Evolutionary conservation across 2,329 filamentous ascomycete genomes (phyloP), one percentile per base, ranked within the genome.

Genomic region (Diplodia sapinea): DNA sequence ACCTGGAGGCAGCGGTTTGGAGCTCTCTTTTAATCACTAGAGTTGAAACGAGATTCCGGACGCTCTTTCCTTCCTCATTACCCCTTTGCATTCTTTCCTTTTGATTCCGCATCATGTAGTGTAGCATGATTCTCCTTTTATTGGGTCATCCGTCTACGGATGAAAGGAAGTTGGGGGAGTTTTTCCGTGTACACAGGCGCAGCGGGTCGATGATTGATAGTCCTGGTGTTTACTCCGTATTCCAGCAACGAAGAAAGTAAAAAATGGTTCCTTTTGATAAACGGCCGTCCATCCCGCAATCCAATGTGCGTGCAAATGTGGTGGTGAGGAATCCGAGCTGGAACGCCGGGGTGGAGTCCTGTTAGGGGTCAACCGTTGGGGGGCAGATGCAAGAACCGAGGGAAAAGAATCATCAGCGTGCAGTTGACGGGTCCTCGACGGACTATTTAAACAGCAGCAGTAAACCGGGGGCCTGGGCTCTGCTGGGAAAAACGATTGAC

Each of bases 51-150:
- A 40, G 59, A 26, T 31, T 12, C 43, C n/a, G 26, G 26, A 40
- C 59, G 47, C 47, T 63, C 59, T 51, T 33, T 63, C 13, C 13
- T n/a, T 51, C 31, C 29, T 9, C 26, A 29, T n/a, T 15, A 57
- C 17, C 47, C 20, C 2, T 47, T 26, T 38, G 7, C 38, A 26
- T 17, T 31, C 59, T 63, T 20, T 23, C 43, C 23, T 36, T 43
- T 62, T 31, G 36, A 38, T 51, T 51, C 31, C 43, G 29, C 31
- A 23, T 63, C 59, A 51, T 51, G 59, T 63, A 52, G 31, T 63
- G 38, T 50, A 62, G 59, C 59, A 63, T 51, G 59, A 63, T 51
- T 63, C 47, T 63, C 59, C 59, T 63, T 63, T 61, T 38, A 26
- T 59, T n/a, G 40, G 59, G 47, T 52, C 12, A 51, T 51, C 47